These are phyloP conservation scores for Lipomyces yarrowii DNA, from an alignment of 1,139 yeast species.

Conservation along the genomic window DNA sequence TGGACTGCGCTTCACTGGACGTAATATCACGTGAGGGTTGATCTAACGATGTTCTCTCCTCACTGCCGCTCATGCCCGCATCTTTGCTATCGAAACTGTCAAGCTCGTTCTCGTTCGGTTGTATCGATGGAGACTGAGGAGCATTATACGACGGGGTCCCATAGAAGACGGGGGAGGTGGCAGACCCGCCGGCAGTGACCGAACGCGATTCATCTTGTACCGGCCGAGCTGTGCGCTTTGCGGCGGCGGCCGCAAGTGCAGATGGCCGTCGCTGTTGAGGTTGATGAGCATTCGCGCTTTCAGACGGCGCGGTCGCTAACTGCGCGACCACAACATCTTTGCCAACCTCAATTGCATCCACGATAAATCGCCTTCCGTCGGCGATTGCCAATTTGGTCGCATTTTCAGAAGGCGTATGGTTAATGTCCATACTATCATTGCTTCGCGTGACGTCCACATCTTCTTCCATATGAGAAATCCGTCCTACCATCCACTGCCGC, in stretches of 20 bases:
- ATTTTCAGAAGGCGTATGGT: neutral
- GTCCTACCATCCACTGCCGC: conserved; percentile 28
- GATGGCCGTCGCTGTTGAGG: conserved; percentile 13
- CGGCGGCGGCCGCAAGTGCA: conserved; percentile 26
- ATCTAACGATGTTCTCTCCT: neutral
- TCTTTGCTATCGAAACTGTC: conserved; percentile 7
- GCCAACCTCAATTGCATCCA: conserved; percentile 20
- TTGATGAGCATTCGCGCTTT: neutral
- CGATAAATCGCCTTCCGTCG: conserved; percentile 24
- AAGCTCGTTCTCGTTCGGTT: neutral
- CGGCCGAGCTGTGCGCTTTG: conserved; percentile 13
- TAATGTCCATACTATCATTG: neutral
- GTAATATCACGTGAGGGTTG: neutral
- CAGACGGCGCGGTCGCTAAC: neutral
- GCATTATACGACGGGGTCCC: conserved; percentile 13
- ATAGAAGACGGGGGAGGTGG: conserved; percentile 6
- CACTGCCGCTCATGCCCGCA: conserved; percentile 1
- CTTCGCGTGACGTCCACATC: conserved; percentile 12
- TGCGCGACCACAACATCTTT: conserved; percentile 1
- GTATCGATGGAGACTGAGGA: conserved; percentile 4
- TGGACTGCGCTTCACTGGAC: neutral
- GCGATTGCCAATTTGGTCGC: conserved; percentile 9
- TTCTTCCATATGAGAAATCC: conserved; percentile 21
- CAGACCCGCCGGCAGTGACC: neutral
- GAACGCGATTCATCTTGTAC: conserved; percentile 8